Evolutionary conservation across 371 early-diverging fungal genomes (phyloP), one percentile per base, ranked within the genome.

Genomic region (Lichtheimia ornata): DNA sequence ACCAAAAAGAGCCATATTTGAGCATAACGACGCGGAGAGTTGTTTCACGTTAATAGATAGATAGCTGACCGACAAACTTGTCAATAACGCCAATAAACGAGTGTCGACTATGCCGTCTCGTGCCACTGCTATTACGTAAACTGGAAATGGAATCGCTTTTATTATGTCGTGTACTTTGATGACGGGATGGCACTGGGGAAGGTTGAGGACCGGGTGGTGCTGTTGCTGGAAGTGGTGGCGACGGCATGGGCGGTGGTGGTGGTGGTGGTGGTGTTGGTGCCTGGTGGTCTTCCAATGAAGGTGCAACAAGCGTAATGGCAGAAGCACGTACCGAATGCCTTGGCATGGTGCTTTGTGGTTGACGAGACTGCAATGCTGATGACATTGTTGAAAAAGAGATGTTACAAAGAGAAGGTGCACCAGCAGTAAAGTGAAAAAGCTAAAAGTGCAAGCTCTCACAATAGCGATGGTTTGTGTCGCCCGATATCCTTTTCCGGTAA

Each of bases 11-110:
- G 22, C 22, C 22, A 22, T 9, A 35, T 35, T 35, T 9, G 35
- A 35, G 35, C 35, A 35, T 35, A 11, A 35, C 11, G 11, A 35
- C 35, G 35, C 35, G 35, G 35, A 35, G 35, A 35, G 47, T 53
- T 22, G 27, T 41, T 54, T 18, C 54, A 41, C 18, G 15, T 28
- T 54, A 35, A 20, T 52, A 54, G 2, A 53, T 0, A 53, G 15
- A 53, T n/a, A 14, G 18, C 18, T 61, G 30, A 50, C 64, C 77
- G 45, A 78, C 77, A 57, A 83, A 69, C 63, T 72, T 77, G 58
- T 72, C 79, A 20, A 83, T 67, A 22, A 82, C 86, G 1, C 83
- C 86, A 63, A 82, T 86, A 25, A 86, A 73, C 14, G 84, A 70
- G 18, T 57, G 64, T 52, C 57, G 64, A 53, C 35, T 35, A 9